Percentiles rank a stretch among this genome's conserved stretches.
These are phyloP conservation scores for Aspergillus sp. DNA, from an alignment of 2,329 filamentous ascomycete genomes.

Conservation along the genomic window DNA sequence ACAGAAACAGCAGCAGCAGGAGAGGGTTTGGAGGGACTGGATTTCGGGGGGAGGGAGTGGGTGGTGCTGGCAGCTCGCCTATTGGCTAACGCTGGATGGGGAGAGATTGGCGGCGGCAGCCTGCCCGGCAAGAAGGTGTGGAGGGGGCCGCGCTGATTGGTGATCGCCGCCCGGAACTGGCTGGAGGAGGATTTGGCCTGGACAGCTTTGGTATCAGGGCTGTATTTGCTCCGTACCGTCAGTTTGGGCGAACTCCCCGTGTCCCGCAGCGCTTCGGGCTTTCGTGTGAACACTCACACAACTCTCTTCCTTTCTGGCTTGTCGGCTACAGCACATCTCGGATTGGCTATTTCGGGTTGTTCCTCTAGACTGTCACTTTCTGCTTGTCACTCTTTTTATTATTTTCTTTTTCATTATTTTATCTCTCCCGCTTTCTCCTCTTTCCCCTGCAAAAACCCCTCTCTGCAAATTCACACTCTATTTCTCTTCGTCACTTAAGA, in stretches of 20 bases:
- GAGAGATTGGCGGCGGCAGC: constrained; percentile 15
- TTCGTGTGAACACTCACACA: neutral
- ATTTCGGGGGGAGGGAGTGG: constrained; percentile 8
- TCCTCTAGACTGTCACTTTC: neutral
- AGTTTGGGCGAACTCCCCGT: constrained; percentile 6
- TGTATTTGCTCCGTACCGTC: constrained; percentile 13
- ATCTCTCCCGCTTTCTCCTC: neutral
- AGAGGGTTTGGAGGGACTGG: constrained; percentile 4
- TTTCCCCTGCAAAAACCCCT: neutral
- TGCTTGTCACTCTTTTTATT: neutral
- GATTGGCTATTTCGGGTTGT: neutral
- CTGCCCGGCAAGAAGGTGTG: constrained; percentile 20
- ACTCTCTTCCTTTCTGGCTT: neutral
- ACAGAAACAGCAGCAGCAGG: too few species aligned
- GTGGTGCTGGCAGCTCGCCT: neutral
- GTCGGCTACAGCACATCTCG: neutral
- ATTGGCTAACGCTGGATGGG: neutral
- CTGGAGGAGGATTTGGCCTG: constrained; percentile 10
- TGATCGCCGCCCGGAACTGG: constrained; percentile 24
- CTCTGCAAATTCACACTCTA: neutral
- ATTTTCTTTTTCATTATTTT: neutral
- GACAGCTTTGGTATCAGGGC: constrained; percentile 7
- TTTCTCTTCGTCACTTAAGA: neutral
- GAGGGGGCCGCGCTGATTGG: constrained; percentile 21
- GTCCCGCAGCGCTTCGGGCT: neutral